Percentiles rank a stretch among this genome's conserved stretches.
phyloP scores from a whole-genome alignment of 75 land plant genomes.

The Pinus albicaulis region DNA sequence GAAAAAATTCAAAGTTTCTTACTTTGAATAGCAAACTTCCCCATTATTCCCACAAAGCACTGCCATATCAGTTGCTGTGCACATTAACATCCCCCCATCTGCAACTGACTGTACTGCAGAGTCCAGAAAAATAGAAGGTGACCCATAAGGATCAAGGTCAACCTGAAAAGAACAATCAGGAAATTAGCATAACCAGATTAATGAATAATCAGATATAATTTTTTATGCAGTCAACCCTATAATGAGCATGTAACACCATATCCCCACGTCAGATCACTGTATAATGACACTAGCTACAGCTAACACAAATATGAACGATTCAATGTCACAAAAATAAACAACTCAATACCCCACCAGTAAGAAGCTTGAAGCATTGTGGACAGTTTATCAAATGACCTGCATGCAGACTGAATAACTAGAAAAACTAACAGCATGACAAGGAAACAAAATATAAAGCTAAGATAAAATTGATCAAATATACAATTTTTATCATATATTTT shows the following conservation, averaged over 20 bases:
- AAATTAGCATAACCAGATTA: background rate
- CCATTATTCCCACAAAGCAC: conserved; percentile 98
- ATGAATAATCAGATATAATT: background rate
- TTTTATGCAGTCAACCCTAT: background rate
- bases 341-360: no score
- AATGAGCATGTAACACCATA: background rate
- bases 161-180: conserved; percentile 50
- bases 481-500: no score
- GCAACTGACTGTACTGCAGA: conserved; percentile 93
- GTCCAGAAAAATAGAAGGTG: conserved; percentile 94
- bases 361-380: background rate
- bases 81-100: conserved; percentile 95
- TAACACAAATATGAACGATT: no score
- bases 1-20: conserved; percentile 13
- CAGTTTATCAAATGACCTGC: background rate
- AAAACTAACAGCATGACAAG: background rate
- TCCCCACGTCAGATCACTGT: background rate
- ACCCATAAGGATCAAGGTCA: conserved; percentile 98
- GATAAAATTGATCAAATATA: no score
- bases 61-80: conserved; percentile 99
- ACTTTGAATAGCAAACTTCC: conserved; percentile 99
- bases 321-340: no score
- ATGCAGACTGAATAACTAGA: background rate
- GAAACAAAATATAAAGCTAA: background rate
- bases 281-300: background rate